These are phyloP conservation scores for Pichia sp. DNA, from an alignment of 1,139 yeast species.

Conservation along the genomic window DNA sequence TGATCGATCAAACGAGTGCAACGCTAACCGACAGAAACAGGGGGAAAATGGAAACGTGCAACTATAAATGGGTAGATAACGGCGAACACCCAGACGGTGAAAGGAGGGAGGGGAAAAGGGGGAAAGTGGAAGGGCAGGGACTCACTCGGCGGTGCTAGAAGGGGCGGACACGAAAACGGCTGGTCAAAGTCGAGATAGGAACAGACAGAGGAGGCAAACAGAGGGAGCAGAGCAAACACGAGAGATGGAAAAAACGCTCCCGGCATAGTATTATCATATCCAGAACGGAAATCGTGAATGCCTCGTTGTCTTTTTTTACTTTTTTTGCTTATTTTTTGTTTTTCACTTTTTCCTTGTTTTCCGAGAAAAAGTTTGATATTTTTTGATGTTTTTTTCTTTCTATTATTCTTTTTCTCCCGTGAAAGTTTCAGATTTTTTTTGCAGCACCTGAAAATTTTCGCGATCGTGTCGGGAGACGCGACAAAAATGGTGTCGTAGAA, in stretches of 20 bases:
- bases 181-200: no score
- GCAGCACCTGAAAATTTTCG: background rate
- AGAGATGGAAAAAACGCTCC: background rate
- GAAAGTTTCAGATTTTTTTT: no score
- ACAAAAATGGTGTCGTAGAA: background rate
- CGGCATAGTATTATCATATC: background rate
- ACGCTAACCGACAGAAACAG: background rate
- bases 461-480: background rate
- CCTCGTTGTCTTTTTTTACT: background rate
- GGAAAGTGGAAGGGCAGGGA: background rate
- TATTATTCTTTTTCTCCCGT: background rate
- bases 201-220: background rate
- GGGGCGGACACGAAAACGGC: background rate
- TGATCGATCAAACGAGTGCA: background rate
- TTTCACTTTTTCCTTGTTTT: background rate
- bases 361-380: background rate
- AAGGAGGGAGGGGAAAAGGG: background rate
- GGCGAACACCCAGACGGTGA: background rate
- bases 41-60: background rate
- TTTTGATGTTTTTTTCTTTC: background rate
- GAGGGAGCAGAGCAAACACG: background rate
- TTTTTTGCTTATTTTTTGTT: background rate
- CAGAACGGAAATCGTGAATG: background rate
- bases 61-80: background rate
- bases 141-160: background rate